These are phyloP conservation scores for Fragaria nilgerrensis DNA, from an alignment of 306 rosid genomes.

Conservation along the genomic window DNA sequence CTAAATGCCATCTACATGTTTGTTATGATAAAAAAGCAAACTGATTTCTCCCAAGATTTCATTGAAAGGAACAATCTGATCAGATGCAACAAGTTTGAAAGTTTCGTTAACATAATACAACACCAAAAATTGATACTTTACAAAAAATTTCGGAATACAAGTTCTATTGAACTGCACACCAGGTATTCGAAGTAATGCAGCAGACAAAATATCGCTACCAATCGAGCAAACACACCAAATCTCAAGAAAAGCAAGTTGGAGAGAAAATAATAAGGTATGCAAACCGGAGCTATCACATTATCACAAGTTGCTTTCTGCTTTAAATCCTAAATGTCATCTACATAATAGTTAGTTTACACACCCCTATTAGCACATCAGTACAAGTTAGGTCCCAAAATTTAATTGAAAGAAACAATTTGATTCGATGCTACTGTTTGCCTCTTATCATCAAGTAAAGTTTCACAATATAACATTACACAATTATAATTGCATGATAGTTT, in stretches of 20 bases:
- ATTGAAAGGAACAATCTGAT: neutral
- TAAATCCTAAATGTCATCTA: neutral
- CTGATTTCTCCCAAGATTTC: neutral
- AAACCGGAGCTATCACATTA: neutral
- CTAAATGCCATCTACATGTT: neutral
- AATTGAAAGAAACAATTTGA: neutral
- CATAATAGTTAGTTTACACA: too few relatives aligned
- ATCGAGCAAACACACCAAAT: neutral
- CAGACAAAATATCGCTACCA: neutral
- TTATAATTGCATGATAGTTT: neutral
- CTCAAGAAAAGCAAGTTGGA: neutral
- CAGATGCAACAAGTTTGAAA: neutral
- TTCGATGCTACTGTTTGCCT: neutral
- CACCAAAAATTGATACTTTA: neutral
- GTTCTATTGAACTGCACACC: conserved; percentile 6
- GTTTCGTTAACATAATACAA: neutral
- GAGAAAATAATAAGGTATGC: neutral
- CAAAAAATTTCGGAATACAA: too few relatives aligned
- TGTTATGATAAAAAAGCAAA: neutral
- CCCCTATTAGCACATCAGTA: neutral
- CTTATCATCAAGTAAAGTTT: neutral
- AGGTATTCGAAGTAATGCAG: neutral
- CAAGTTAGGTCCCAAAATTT: neutral
- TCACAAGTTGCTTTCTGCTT: neutral
- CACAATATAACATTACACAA: neutral